Conservation (phyloP, 306 rosid species). For the barrel medic (Medicago truncatula) region MtrunA17r5.0-ANR NC_053042.1:36057501-36058000, state of each 20-base stretch:
- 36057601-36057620: conserved; percentile 24
- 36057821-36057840: too few relatives aligned
- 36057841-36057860: too few relatives aligned
- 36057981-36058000: neutral
- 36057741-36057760: neutral
- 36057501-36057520: neutral
- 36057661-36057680: neutral
- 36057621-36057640: conserved; percentile 82
- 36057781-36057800: conserved; percentile 15
- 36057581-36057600: conserved; percentile 10
- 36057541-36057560: conserved; percentile 56
- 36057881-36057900: too few relatives aligned
- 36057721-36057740: too few relatives aligned
- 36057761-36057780: conserved; percentile 3
- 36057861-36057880: too few relatives aligned
- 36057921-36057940: neutral
- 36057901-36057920: too few relatives aligned
- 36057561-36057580: conserved; percentile 60
- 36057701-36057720: neutral
- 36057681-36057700: neutral
- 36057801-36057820: neutral
- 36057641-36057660: conserved; percentile 28
- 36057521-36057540: neutral
- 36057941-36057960: neutral
- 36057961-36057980: neutral